These are phyloP conservation scores for Lagerstroemia speciosa DNA, from an alignment of 345 rosid genomes.

Conservation along the genomic window DNA sequence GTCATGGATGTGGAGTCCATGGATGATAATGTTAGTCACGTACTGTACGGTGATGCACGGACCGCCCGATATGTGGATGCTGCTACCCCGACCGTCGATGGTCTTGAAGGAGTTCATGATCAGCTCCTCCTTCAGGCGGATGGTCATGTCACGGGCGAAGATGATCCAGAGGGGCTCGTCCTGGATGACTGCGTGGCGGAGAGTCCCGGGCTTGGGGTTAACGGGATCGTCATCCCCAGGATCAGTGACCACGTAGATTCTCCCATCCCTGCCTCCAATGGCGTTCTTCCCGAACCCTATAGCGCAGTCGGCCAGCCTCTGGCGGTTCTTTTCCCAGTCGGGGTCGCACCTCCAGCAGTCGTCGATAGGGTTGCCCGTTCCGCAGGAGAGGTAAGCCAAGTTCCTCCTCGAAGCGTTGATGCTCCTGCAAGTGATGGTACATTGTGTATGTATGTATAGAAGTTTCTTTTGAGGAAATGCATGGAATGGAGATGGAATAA, in stretches of 20 bases:
- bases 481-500: neutral
- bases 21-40: conserved; percentile 61
- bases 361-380: conserved; percentile 63
- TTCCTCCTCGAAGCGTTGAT: conserved; percentile 58
- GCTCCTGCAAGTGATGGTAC: conserved; percentile 21
- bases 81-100: conserved; percentile 59
- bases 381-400: conserved; percentile 56
- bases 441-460: neutral
- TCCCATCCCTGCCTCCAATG: conserved; percentile 59
- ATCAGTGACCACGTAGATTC: conserved; percentile 49
- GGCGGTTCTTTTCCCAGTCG: conserved; percentile 56
- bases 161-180: conserved; percentile 67
- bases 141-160: conserved; percentile 59
- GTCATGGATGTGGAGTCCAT: conserved; percentile 60
- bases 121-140: conserved; percentile 57
- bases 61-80: conserved; percentile 62
- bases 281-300: conserved; percentile 77
- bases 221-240: conserved; percentile 43
- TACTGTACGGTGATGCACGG: conserved; percentile 72
- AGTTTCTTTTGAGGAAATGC: too few species aligned
- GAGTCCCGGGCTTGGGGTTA: conserved; percentile 58
- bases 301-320: conserved; percentile 54
- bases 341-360: conserved; percentile 79
- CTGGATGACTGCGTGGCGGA: conserved; percentile 56
- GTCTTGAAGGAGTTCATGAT: conserved; percentile 75